phyloP scores from a whole-genome alignment of 2,329 filamentous ascomycete genomes.

The Clonostachys rosea region DNA sequence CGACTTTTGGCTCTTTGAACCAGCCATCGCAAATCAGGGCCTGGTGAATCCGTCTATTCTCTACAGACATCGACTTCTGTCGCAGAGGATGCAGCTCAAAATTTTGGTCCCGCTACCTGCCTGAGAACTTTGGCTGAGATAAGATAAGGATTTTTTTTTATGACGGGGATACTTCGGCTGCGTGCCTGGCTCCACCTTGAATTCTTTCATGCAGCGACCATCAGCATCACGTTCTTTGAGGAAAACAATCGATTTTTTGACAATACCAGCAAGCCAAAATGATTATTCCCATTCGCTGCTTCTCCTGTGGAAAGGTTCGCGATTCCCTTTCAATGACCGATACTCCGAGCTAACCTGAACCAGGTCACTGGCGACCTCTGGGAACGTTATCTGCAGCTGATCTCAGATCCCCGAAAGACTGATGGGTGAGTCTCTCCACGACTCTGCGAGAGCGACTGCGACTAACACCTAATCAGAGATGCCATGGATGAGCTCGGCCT shows the following conservation, averaged over 20 bases:
- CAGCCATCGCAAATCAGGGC: slow-evolving; percentile 21
- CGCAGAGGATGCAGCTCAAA: slow-evolving; percentile 12
- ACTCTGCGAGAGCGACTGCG: slow-evolving; percentile 7
- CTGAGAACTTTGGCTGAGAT: slow-evolving; percentile 32
- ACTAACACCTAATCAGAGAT: slow-evolving; percentile 53
- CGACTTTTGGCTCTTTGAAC: slow-evolving; percentile 19
- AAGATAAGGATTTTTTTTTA: slow-evolving; percentile 28
- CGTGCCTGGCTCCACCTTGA: slow-evolving; percentile 1
- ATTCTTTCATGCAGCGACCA: not conserved
- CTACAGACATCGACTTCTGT: not conserved
- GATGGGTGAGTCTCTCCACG: slow-evolving; percentile 55
- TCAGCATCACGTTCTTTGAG: not conserved
- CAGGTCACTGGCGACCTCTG: slow-evolving; percentile 96
- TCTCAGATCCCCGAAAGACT: slow-evolving; percentile 66
- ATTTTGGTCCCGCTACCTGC: slow-evolving; percentile 28
- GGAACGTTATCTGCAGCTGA: slow-evolving; percentile 88
- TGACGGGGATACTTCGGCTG: slow-evolving; percentile 5
- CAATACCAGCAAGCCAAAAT: slow-evolving; percentile 47
- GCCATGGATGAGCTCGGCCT: slow-evolving; percentile 94
- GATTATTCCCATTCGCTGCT: slow-evolving; percentile 98
- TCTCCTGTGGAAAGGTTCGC: slow-evolving; percentile 94
- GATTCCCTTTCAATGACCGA: not conserved
- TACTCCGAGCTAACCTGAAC: not conserved
- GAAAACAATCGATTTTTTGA: too few species aligned
- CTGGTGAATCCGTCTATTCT: not conserved